phyloP scores from a whole-genome alignment of 2,329 filamentous ascomycete genomes.

The Botrytis porri region DNA sequence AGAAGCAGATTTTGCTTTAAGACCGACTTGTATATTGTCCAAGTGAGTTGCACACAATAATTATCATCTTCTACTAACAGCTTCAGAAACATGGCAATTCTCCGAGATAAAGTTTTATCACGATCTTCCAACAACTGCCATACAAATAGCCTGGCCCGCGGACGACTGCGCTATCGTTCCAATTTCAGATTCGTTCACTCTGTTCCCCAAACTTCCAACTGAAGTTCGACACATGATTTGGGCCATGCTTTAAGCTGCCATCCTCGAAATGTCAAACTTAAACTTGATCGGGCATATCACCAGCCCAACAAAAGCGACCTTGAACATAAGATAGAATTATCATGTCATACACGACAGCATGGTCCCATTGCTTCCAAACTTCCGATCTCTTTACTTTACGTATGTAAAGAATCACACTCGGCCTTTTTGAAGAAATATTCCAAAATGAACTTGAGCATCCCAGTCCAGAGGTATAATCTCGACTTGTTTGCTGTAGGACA shows the following conservation, averaged over 20 bases:
- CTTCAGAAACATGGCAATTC: neutral
- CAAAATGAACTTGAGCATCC: neutral
- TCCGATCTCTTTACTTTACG: neutral
- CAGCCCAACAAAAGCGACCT: neutral
- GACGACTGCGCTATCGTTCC: neutral
- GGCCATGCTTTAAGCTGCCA: neutral
- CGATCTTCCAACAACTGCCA: neutral
- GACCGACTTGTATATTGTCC: neutral
- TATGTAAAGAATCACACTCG: neutral
- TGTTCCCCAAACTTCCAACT: neutral
- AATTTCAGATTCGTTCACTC: neutral
- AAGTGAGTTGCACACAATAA: neutral
- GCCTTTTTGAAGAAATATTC: neutral
- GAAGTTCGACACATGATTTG: neutral
- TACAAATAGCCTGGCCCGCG: neutral
- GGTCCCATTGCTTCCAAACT: neutral
- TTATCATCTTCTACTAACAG: neutral
- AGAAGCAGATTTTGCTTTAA: neutral
- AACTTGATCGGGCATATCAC: neutral
- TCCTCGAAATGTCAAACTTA: neutral
- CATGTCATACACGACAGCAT: neutral
- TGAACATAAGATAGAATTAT: neutral
- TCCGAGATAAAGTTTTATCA: neutral
- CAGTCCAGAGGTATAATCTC: neutral
- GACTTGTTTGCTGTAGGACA: neutral